Base-by-base conservation (phyloP, 106 monocot species). In the Agapanthus africanus region DNA sequence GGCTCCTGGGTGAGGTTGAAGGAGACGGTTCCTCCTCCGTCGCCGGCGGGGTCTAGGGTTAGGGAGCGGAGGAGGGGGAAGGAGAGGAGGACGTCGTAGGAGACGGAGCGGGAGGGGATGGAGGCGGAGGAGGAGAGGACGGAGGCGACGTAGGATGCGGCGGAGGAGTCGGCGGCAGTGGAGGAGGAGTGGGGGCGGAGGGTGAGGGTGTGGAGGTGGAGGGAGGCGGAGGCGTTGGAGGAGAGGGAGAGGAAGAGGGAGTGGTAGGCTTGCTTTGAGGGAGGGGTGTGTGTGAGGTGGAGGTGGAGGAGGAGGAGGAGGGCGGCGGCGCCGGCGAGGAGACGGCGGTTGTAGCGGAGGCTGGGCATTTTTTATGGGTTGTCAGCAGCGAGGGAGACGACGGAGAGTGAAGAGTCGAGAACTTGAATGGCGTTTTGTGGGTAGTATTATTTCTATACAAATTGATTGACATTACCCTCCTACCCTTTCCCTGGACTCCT, bases 171-270 rank as follows among this genome's bases (percentile, higher is more conserved):
- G 76, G 92, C 62, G 11, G 78, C 67, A 60, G 92, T 77, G 69
- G 74, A 40, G 69, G 88, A 88, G 23, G 82, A 85, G 67, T 70
- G 92, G 61, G 44, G 68, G 52, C 85, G 85, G 73, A 83, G 80
- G 73, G 87, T 70, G 35, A 44, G 71, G 68, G 85, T 75, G 71
- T 88, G 88, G 56, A 59, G 66, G 35, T 85, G 69, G 67, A 63
- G 79, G 73, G 83, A 82, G 69, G 67, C 42, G 74, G 88, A 88
- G 51, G 81, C 49, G 66, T 81, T 74, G 74, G 83, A 79, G 90
- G 79, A 77, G 76, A 93, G 83, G 31, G 85, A 61, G 77, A 79
- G 88, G 76, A 81, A 81, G 76, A 93, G 83, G 31, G 85, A 44
- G 79, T 81, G 85, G 73, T 83, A 88, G 33, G 79, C n/a, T 47